A percentile compares a stretch with the other conserved stretches of the same genome.
These are phyloP conservation scores for Crataegus laevigata DNA, from an alignment of 306 rosid genomes.

Conservation along the genomic window DNA sequence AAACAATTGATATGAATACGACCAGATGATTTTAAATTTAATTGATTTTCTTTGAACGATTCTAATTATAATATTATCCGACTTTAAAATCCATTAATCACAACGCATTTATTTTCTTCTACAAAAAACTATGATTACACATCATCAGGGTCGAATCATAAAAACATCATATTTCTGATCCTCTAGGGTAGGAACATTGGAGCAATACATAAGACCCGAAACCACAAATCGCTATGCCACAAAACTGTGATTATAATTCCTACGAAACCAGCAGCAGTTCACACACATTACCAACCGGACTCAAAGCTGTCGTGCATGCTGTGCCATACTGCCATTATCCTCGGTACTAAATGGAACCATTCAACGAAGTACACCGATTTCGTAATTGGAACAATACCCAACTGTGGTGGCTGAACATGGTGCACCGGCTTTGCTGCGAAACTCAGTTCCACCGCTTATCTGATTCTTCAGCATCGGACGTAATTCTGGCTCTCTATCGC, in stretches of 20 bases:
- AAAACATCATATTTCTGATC: neutral
- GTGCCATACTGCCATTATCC: neutral
- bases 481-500: neutral
- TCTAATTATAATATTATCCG: too few species aligned
- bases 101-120: too few species aligned
- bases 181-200: neutral
- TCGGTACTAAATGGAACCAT: neutral
- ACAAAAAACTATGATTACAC: neutral
- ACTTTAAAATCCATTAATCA: too few species aligned
- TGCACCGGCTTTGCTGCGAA: neutral
- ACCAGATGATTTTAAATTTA: too few species aligned
- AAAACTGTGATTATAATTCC: neutral
- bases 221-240: neutral
- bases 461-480: neutral
- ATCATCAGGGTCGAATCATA: neutral
- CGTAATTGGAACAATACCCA: neutral
- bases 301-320: neutral
- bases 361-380: neutral
- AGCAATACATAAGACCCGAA: neutral
- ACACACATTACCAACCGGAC: neutral
- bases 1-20: too few species aligned
- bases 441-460: neutral
- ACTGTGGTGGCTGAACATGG: neutral
- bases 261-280: neutral
- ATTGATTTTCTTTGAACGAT: too few species aligned